These are phyloP conservation scores for Starmerella roubikii DNA, from an alignment of 805 yeast genomes.

Conservation along the genomic window DNA sequence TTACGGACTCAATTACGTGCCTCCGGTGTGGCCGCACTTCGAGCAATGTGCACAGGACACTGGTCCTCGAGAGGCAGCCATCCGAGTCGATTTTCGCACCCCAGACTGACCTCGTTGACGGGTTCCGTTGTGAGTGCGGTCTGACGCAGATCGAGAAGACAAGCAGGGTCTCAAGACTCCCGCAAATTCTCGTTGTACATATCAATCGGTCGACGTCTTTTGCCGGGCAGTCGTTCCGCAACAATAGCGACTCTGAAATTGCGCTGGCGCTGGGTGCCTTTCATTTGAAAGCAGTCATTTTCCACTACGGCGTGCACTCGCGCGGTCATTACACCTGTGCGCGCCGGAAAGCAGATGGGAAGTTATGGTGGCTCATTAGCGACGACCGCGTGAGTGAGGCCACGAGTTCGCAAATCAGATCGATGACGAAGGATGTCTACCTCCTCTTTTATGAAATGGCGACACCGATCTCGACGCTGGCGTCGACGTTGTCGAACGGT, in stretches of 20 bases:
- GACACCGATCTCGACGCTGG: too few relatives aligned
- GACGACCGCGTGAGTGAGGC: slow-evolving; percentile 61
- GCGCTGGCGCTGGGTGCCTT: slow-evolving; percentile 37
- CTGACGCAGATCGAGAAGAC: slow-evolving; percentile 49
- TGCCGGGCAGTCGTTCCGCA: slow-evolving; percentile 49
- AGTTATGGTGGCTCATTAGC: slow-evolving; percentile 62
- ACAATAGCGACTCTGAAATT: slow-evolving; percentile 57
- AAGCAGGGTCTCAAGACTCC: slow-evolving; percentile 48
- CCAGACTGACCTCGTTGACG: slow-evolving; percentile 58
- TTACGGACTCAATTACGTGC: slow-evolving; percentile 57
- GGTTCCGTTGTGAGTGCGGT: slow-evolving; percentile 64
- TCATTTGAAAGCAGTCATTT: slow-evolving; percentile 53
- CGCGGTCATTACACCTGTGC: slow-evolving; percentile 87
- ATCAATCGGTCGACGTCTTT: slow-evolving; percentile 59
- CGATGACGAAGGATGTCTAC: slow-evolving; percentile 66
- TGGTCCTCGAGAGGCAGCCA: slow-evolving; percentile 51
- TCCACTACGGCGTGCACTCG: slow-evolving; percentile 80
- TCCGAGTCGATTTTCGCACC: slow-evolving; percentile 40
- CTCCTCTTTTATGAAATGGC: slow-evolving; percentile 70
- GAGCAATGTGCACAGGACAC: slow-evolving; percentile 45
- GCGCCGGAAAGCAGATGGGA: slow-evolving; percentile 42
- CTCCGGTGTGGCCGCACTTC: slow-evolving; percentile 50
- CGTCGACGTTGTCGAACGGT: background rate
- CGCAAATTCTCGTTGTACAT: slow-evolving; percentile 65
- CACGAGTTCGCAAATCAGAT: slow-evolving; percentile 41